phyloP scores from a whole-genome alignment of 768 basidiomycete genomes.

The Baorangia bicolor region DNA sequence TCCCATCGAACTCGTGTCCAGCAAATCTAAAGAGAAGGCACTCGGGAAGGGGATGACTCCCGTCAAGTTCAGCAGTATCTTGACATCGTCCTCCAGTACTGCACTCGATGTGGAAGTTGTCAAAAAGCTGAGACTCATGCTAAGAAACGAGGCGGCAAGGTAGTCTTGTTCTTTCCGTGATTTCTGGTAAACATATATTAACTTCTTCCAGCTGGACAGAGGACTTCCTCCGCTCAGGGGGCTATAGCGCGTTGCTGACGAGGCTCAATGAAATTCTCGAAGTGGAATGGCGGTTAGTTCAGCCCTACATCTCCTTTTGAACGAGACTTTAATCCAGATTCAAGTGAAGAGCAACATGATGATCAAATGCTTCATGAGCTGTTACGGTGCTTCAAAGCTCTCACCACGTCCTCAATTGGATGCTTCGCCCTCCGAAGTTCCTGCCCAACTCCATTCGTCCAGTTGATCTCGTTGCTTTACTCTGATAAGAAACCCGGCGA shows the following conservation, averaged over 20 bases:
- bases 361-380: slow-evolving; percentile 92
- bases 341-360: slow-evolving; percentile 97
- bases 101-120: slow-evolving; percentile 82
- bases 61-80: slow-evolving; percentile 62
- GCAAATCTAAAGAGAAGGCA: slow-evolving; percentile 52
- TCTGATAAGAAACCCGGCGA: slow-evolving; percentile 99
- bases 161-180: slow-evolving; percentile 33
- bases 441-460: slow-evolving; percentile 83
- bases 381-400: slow-evolving; percentile 89
- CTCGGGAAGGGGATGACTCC: slow-evolving; percentile 57
- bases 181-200: neutral
- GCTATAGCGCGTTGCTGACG: slow-evolving; percentile 81
- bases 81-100: slow-evolving; percentile 66
- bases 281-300: slow-evolving; percentile 92
- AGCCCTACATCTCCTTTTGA: neutral
- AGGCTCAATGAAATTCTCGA: slow-evolving; percentile 89
- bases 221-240: slow-evolving; percentile 78
- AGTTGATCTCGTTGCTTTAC: slow-evolving; percentile 81
- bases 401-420: slow-evolving; percentile 86
- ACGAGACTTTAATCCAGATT: slow-evolving; percentile 9
- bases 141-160: slow-evolving; percentile 91
- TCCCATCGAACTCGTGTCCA: slow-evolving; percentile 36
- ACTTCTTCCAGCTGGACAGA: slow-evolving; percentile 73
- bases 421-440: slow-evolving; percentile 88
- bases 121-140: slow-evolving; percentile 82